Evolutionary conservation across 371 early-diverging fungal genomes (phyloP), one percentile per base, ranked within the genome.

Genomic region (Mortierella sp.): DNA sequence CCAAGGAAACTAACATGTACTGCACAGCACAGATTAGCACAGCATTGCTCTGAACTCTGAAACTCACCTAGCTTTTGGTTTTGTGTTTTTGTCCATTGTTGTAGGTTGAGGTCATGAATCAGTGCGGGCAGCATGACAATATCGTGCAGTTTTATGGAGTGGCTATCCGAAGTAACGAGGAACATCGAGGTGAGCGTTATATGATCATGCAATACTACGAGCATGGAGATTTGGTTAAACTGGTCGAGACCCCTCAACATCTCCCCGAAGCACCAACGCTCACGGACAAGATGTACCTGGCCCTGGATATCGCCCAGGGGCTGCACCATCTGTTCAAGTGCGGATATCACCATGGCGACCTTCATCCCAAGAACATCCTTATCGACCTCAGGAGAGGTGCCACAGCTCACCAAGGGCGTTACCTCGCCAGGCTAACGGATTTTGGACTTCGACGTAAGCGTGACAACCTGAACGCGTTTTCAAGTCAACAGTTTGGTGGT

Each of bases 151-250:
- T 74, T 34, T 74, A 68, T 34, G 76, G 76, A 7, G 54, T 68
- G 14, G 68, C 76, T 8, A 45, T 45, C 54, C n/a, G n/a, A n/a
- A n/a, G n/a, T n/a, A n/a, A n/a, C n/a, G 54, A 58, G 45, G 34
- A 54, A n/a, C 54, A 63, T 6, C 57, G 57, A 13, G 57, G 54
- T 1, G 64, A 67, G 9, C 63, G 76, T 12, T 67, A 56, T 53
- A 74, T 74, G 76, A 41, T 74, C 44, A 74, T 74, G 76, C 68
- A 64, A 12, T 68, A 49, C 29, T 74, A 68, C 21, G 65, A 68
- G 45, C 63, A 49, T 1, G 76, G 76, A 2, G 76, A 74, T 27
- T 57, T 74, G 4, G 60, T 59, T 24, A 56, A 50, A 3, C 37
- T 74, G 49, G 34, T 74, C n/a, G 34, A 34, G 29, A 19, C 5